Evolutionary conservation across 148 eudicot genomes (phyloP), one percentile per base, ranked within the genome.

Genomic region (Heliamphora exappendiculata): DNA sequence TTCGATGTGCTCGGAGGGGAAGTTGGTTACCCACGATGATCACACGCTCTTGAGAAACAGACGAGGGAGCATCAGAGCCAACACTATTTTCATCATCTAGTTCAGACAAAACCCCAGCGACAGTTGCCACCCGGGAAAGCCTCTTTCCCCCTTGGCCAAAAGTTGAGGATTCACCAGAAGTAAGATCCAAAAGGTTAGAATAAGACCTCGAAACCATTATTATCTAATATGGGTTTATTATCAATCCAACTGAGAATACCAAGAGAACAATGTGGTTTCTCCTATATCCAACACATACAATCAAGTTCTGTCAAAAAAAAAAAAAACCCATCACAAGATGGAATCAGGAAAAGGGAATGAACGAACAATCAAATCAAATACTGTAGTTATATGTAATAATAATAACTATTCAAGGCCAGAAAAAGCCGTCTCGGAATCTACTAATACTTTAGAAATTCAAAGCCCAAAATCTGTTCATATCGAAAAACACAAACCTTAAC

Each of bases 11-110:
- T 29, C 83, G 81, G 36, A 92, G 80, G 2, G 97, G 97, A 75
- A 92, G 94, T 76, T 92, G 97, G 72, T 92, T 92, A 50, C 92
- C 97, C 19, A 92, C 97, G 17, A 92, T 90, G 50, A 92, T 88
- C 80, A 92, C 86, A 11, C 92, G 88, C 29, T 91, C 97, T 80
- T 86, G 90, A 42, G 81, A 29, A 39, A 88, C 44, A 1, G 97
- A 88, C 3, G 97, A 89, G 37, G 89, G 93, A 71, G 92, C 90
- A 81, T 87, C 97, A 4, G 93, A 91, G 60, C 89, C 84, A 14
- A 80, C 83, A 72, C 74, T 81, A 67, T 74, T 87, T 50, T 88
- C 97, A 83, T 91, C 97, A 76, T 91, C 93, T 17, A 89, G 77
- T 76, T 90, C 97, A n/a, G 92, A 84, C 36, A 91, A 85, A 1